These are phyloP conservation scores for Barnettozyma salicaria DNA, from an alignment of 805 yeast genomes.

Conservation along the genomic window DNA sequence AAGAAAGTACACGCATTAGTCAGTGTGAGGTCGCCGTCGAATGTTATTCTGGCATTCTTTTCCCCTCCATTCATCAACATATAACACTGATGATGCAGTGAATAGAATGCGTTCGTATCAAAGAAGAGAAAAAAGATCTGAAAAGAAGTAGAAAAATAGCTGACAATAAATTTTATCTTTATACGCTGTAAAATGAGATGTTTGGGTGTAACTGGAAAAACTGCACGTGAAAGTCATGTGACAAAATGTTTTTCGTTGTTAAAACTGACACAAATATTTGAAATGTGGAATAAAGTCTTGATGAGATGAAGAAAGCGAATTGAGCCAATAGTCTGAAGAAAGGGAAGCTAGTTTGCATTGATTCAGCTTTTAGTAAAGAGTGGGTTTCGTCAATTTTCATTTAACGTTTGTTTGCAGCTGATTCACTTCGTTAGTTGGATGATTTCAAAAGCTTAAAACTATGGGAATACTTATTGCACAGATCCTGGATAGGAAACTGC, in stretches of 20 bases:
- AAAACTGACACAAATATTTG: no score
- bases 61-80: slow-evolving; percentile 40
- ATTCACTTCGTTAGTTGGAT: no score
- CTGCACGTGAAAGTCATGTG: not conserved
- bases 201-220: not conserved
- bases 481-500: slow-evolving; percentile 3
- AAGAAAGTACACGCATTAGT: slow-evolving; percentile 15
- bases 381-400: not conserved
- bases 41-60: slow-evolving; percentile 34
- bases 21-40: slow-evolving; percentile 37
- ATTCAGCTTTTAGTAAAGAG: no score
- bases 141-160: slow-evolving; percentile 1
- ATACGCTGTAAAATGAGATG: not conserved
- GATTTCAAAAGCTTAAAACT: no score
- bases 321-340: no score
- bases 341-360: no score
- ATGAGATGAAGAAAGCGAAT: no score
- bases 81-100: slow-evolving; percentile 35
- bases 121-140: slow-evolving; percentile 18
- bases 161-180: slow-evolving; percentile 11
- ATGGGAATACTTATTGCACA: not conserved
- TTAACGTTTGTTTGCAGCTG: not conserved
- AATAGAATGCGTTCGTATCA: slow-evolving; percentile 41
- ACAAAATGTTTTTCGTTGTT: not conserved
- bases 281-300: no score